A percentile compares a stretch with the other conserved stretches of the same genome.
phyloP scores from a whole-genome alignment of 495 filamentous ascomycete species.

The Podospora didyma region DNA sequence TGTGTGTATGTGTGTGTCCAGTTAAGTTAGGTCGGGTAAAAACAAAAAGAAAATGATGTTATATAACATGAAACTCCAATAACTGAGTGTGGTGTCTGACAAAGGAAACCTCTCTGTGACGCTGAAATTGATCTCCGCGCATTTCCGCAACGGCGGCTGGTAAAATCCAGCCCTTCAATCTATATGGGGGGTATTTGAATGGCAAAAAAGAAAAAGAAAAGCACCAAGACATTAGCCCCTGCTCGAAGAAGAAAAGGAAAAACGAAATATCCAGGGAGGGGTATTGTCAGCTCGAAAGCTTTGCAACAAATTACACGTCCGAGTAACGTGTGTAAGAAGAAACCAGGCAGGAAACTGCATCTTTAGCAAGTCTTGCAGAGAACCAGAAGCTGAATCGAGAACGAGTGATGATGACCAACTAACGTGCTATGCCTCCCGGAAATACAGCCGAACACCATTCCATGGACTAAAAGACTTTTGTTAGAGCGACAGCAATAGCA shows the following conservation, averaged over 20 bases:
- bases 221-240: slow-evolving; percentile 8
- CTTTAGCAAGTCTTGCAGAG: neutral
- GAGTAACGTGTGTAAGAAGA: neutral
- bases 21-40: neutral
- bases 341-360: neutral
- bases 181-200: slow-evolving; percentile 21
- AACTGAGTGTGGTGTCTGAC: neutral
- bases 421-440: slow-evolving; percentile 12
- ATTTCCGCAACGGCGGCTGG: neutral
- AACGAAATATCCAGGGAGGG: slow-evolving; percentile 1
- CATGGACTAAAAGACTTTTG: slow-evolving; percentile 13
- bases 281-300: slow-evolving; percentile 13
- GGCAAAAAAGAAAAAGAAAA: slow-evolving; percentile 8
- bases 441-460: slow-evolving; percentile 18
- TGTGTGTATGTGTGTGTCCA: neutral
- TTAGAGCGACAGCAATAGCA: slow-evolving; percentile 8
- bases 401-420: slow-evolving; percentile 15
- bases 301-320: slow-evolving; percentile 5
- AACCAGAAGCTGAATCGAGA: slow-evolving; percentile 2
- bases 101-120: neutral
- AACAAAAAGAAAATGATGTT: neutral
- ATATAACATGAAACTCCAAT: neutral
- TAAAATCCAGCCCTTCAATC: slow-evolving; percentile 10
- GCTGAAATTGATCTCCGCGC: neutral
- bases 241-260: neutral